Base-by-base conservation (phyloP, 169 alveolate species). In the Cryptosporidium sp. region DNA sequence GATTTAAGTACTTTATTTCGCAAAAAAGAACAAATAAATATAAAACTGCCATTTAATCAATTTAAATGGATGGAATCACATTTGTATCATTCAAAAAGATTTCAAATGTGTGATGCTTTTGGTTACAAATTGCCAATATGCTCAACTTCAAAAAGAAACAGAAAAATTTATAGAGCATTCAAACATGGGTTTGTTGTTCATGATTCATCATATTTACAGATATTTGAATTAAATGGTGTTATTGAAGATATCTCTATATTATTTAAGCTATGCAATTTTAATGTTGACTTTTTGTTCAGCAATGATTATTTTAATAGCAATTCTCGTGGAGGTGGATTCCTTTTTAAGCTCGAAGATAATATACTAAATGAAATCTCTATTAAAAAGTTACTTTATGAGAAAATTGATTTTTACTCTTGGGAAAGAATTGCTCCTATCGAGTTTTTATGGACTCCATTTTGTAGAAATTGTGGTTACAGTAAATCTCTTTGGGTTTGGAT, bases 31-130 rank as follows among this genome's bases (percentile, higher is more conserved):
- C 45, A n/a, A 45, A 37, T 1, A 61, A 7, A 8, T 39, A n/a
- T 16, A 21, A 29, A 23, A 23, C 10, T 65, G 7, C 89, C 73
- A 14, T 45, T 80, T 21, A 80, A 80, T 62, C 89, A 80, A 43
- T 62, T 62, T 29, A 39, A 48, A 6, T 80, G 89, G 89, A 26
- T 80, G 33, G 89, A 80, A 43, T 80, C 89, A 5, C 89, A 80
- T 62, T 26, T 80, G 21, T 80, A 45, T 62, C 75, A 62, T 62
- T 61, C 89, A 65, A 80, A 80, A 65, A 80, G 89, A 67, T 80
- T 80, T 65, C 68, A 41, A 21, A 80, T 80, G 89, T 80, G 73
- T n/a, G 89, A 80, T 9, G 89, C 80, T 14, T 80, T 80, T 65
- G 89, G 89, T 1, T 80, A 80, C 35, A 80, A 80, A 39, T 58